Percentiles rank a stretch among this genome's conserved stretches.
phyloP scores from a whole-genome alignment of 352 stramenopile species.

The Pythium aphanidermatum region DNA sequence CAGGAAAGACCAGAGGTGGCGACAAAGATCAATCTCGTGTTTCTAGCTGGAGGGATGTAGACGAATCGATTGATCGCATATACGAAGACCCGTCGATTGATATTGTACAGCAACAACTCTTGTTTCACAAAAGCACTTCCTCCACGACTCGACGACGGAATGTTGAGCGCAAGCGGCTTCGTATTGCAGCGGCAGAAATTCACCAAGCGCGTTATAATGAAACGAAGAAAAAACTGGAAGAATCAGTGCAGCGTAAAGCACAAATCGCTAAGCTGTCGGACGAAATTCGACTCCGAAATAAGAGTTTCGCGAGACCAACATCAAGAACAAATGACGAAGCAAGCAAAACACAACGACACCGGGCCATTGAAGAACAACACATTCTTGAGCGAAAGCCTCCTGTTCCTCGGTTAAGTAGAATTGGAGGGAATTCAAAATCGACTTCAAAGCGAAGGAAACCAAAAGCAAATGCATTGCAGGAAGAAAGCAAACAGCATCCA shows the following conservation, averaged over 20 bases:
- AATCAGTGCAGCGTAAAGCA: conserved; percentile 33
- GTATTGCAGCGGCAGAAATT: conserved; percentile 33
- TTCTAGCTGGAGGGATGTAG: conserved; percentile 29
- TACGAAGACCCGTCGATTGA: conserved; percentile 51
- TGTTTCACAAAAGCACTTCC: conserved; percentile 23
- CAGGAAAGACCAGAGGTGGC: too few relatives aligned
- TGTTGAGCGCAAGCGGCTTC: conserved; percentile 35
- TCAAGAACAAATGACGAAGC: too few relatives aligned
- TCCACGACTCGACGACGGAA: conserved; percentile 27
- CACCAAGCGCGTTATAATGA: conserved; percentile 27
- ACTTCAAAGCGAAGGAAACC: too few relatives aligned
- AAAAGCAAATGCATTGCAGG: not conserved
- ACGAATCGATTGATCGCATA: conserved; percentile 52
- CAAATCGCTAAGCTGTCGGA: conserved; percentile 41
- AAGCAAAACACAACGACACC: too few relatives aligned
- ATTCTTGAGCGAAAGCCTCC: conserved; percentile 32
- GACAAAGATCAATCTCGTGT: too few relatives aligned
- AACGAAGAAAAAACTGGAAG: conserved; percentile 17
- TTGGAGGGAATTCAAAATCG: not conserved
- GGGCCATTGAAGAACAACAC: not conserved
- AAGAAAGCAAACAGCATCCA: conserved; percentile 4
- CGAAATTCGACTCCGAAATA: conserved; percentile 51
- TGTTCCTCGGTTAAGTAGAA: conserved; percentile 43
- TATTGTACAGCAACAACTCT: conserved; percentile 34
- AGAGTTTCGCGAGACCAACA: conserved; percentile 1